Base-by-base conservation (phyloP, 306 rosid genomes). In the Ochetophila trinervis region DNA sequence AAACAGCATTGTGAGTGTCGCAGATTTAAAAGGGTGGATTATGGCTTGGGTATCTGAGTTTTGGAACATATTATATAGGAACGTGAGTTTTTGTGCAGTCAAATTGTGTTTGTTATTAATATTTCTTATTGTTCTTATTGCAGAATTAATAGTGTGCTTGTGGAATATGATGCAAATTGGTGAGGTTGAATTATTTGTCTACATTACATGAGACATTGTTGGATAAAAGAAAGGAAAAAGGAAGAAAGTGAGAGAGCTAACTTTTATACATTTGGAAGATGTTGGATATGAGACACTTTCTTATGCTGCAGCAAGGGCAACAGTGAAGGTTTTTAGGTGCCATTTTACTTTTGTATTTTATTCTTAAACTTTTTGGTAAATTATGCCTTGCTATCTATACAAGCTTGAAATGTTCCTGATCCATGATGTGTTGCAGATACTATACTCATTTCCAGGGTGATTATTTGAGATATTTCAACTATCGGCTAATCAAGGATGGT, bases 401-500 rank as follows among this genome's bases (percentile, higher is more conserved):
- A 42, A 16, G 53, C 16, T 49, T 59, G 57, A 50, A 58, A 57
- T 55, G 68, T 20, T 56, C 69, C n/a, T 53, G 51, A 55, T 74
- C 37, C 45, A 20, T 51, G 59, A 16, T 20, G 15, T 55, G 65
- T 64, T 68, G 78, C 81, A 79, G 82, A 73, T 66, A 47, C 30
- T 20, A 23, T 8, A 22, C 47, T 22, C 20, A 30, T 69, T 70
- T 49, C 54, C 54, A 21, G 4, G 65, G 65, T 15, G 23, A 64
- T 70, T 27, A 19, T n/a, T 62, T 34, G 63, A 48, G 65, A 68
- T 50, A 63, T 35, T 74, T 10, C 53, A 51, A 40, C 71, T 45
- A 68, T 59, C 65, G 45, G 47, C 57, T 44, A 56, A 67, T 63
- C 80, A 79, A 76, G 32, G 62, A 73, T 75, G 79, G 58, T 40